These are phyloP conservation scores for Hymenoscyphus fructigenus DNA, from an alignment of 2,329 filamentous ascomycete genomes.

Conservation along the genomic window DNA sequence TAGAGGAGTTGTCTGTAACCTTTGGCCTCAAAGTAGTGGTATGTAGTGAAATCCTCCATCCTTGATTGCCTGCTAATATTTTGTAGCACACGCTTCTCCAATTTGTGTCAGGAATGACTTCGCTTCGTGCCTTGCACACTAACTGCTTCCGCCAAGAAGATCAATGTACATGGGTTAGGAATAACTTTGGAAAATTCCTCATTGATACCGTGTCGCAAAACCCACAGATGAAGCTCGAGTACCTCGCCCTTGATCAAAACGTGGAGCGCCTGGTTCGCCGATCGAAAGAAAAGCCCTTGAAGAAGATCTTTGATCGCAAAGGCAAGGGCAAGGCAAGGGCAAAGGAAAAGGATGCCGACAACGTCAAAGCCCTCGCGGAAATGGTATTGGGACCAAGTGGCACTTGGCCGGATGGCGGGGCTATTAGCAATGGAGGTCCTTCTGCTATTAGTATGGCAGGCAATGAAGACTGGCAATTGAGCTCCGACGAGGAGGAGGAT, in stretches of 20 bases:
- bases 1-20: conserved; percentile 57
- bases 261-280: conserved; percentile 48
- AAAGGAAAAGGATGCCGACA: not conserved
- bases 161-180: conserved; percentile 55
- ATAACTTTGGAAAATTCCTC: conserved; percentile 57
- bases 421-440: not conserved
- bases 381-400: conserved; percentile 11
- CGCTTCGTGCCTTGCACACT: conserved; percentile 56
- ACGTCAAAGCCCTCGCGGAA: conserved; percentile 9
- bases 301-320: conserved; percentile 29
- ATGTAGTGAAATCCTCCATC: conserved; percentile 35
- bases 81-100: conserved; percentile 57
- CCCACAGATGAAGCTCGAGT: conserved; percentile 56
- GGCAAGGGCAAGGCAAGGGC: conserved; percentile 24
- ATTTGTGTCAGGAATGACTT: conserved; percentile 47
- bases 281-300: conserved; percentile 26
- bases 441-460: not conserved
- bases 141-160: conserved; percentile 54
- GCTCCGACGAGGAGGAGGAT: conserved; percentile 38
- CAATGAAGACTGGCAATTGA: conserved; percentile 30
- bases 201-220: conserved; percentile 58
- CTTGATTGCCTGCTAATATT: not conserved
- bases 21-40: conserved; percentile 56
- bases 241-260: conserved; percentile 52
- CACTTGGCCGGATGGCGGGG: conserved; percentile 13